Conservation (phyloP, 2,329 filamentous ascomycete genomes). For the Ophiostoma sp. region DNA sequence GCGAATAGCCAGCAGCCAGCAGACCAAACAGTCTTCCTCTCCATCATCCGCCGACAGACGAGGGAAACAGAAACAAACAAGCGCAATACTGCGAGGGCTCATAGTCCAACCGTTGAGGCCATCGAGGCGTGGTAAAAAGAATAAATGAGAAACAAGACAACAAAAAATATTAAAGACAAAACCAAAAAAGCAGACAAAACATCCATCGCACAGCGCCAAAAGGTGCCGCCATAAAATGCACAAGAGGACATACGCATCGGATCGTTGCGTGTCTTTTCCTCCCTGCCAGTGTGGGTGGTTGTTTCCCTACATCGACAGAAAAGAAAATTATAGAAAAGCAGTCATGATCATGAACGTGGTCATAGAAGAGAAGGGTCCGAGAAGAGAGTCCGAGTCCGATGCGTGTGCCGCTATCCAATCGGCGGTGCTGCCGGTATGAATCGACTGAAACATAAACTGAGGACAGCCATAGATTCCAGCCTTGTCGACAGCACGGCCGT, state of each 20-base stretch:
- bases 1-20: too few relatives aligned
- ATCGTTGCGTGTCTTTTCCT: slow-evolving; percentile 6
- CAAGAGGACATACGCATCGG: slow-evolving; percentile 13
- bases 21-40: background rate
- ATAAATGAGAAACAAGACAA: slow-evolving; percentile 4
- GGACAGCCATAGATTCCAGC: background rate
- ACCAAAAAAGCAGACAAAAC: background rate
- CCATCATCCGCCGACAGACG: background rate
- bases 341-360: slow-evolving; percentile 16
- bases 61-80: slow-evolving; percentile 13
- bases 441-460: background rate
- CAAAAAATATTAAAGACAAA: background rate
- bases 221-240: slow-evolving; percentile 13
- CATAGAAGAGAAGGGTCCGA: background rate
- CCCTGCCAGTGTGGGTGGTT: background rate
- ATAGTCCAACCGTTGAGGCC: background rate
- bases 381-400: background rate
- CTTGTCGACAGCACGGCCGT: background rate
- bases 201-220: slow-evolving; percentile 5
- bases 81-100: slow-evolving; percentile 4
- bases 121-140: slow-evolving; percentile 9
- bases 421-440: background rate
- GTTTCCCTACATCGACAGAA: background rate
- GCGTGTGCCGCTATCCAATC: slow-evolving; percentile 6
- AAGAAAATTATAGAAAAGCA: slow-evolving; percentile 2